phyloP scores from a whole-genome alignment of 2,329 filamentous ascomycete species.

The Diaporthe amygdali region DNA sequence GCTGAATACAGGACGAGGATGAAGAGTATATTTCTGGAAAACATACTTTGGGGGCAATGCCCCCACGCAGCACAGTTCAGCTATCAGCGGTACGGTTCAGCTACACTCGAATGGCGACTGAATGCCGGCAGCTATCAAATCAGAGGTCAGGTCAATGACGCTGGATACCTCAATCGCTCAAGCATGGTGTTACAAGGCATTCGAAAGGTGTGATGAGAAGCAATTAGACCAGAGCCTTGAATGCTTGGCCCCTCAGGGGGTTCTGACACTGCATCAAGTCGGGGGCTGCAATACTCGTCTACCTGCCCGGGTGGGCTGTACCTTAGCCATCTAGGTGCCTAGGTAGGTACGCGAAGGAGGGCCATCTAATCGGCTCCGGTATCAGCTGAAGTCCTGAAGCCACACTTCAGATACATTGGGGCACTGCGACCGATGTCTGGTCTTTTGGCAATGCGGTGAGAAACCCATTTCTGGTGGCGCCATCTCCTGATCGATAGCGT shows the following conservation, averaged over 20 bases:
- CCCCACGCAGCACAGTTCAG: background rate
- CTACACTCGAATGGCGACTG: background rate
- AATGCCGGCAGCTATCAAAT: background rate
- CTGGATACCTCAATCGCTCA: background rate
- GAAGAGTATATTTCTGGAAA: background rate
- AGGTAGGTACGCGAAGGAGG: constrained; percentile 30
- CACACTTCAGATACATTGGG: constrained; percentile 30
- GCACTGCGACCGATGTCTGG: constrained; percentile 33
- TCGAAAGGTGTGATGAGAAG: too few relatives aligned
- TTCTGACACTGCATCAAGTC: too few relatives aligned
- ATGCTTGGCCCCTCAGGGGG: too few relatives aligned
- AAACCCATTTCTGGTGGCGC: too few relatives aligned
- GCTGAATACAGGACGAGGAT: background rate
- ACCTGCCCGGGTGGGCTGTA: too few relatives aligned
- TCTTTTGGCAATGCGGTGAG: constrained; percentile 33
- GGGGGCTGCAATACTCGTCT: too few relatives aligned
- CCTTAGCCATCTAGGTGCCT: too few relatives aligned
- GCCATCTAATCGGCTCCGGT: constrained; percentile 30
- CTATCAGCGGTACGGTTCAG: too few relatives aligned
- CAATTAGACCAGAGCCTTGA: too few relatives aligned
- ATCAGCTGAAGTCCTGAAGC: constrained; percentile 33
- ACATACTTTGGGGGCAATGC: background rate
- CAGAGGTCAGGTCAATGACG: background rate
- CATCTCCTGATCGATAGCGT: too few relatives aligned
- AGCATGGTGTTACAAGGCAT: too few relatives aligned